phyloP scores from a whole-genome alignment of 2,329 filamentous ascomycete genomes.

The Cladosporium cucumerinum region DNA sequence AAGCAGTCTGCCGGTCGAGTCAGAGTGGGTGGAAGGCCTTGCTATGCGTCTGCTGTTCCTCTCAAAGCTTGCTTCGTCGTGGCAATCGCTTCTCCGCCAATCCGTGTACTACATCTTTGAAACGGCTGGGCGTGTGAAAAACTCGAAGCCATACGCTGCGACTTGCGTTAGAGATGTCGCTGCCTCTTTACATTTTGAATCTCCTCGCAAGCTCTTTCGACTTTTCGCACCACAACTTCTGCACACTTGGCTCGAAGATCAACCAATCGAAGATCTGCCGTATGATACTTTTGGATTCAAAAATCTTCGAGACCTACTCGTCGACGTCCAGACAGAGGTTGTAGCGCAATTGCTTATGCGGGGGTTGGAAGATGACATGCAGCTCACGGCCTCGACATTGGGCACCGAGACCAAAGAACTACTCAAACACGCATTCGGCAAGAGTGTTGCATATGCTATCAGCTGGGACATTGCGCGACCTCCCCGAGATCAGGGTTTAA shows the following conservation, averaged over 20 bases:
- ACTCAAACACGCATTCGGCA: conserved; percentile 68
- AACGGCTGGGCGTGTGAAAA: conserved; percentile 68
- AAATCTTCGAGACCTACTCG: conserved; percentile 65
- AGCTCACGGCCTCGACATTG: conserved; percentile 59
- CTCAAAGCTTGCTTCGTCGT: conserved; percentile 71
- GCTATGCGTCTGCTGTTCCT: conserved; percentile 76
- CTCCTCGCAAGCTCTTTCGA: conserved; percentile 68
- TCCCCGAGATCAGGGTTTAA: conserved; percentile 36
- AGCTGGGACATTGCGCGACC: conserved; percentile 63
- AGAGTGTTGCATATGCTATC: conserved; percentile 77
- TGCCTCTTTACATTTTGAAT: conserved; percentile 59
- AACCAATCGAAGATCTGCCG: conserved; percentile 67
- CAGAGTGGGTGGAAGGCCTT: conserved; percentile 74
- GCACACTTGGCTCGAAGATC: conserved; percentile 77
- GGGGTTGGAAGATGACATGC: conserved; percentile 61
- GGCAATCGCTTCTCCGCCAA: conserved; percentile 80
- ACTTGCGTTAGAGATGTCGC: conserved; percentile 68
- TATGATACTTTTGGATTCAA: conserved; percentile 80
- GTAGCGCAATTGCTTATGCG: conserved; percentile 81
- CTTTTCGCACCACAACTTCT: conserved; percentile 86
- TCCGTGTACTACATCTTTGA: conserved; percentile 95
- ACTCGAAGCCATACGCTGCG: conserved; percentile 66
- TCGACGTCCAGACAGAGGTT: conserved; percentile 70
- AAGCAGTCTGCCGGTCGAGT: conserved; percentile 70
- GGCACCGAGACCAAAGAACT: conserved; percentile 55